Evolutionary conservation across 1,139 yeast species (phyloP).

Genomic region (Starmera stellimalicola): DNA sequence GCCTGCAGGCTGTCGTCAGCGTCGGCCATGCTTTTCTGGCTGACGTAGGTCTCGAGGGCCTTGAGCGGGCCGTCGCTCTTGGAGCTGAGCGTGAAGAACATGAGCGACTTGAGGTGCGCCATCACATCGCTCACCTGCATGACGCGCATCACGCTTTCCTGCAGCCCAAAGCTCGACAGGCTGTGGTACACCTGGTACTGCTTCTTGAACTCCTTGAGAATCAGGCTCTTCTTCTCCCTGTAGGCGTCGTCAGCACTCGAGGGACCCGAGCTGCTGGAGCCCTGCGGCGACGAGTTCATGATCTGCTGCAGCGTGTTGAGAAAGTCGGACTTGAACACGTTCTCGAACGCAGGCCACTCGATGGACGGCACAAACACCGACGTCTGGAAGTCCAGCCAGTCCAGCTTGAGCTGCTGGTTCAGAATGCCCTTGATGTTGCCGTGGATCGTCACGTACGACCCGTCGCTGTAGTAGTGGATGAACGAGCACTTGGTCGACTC

Average conservation of each 20-base stretch:
- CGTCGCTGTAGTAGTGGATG: slow-evolving; percentile 54
- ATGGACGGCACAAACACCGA: slow-evolving; percentile 35
- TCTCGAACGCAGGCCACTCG: slow-evolving; percentile 31
- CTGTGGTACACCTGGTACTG: slow-evolving; percentile 30
- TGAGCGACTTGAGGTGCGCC: slow-evolving; percentile 56
- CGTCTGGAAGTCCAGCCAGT: slow-evolving; percentile 59
- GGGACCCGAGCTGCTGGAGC: neutral
- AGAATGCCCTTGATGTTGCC: slow-evolving; percentile 55
- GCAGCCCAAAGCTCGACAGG: slow-evolving; percentile 50
- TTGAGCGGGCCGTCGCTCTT: slow-evolving; percentile 46
- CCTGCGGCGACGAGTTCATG: slow-evolving; percentile 1
- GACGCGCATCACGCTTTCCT: slow-evolving; percentile 53
- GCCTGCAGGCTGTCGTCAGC: too few species aligned
- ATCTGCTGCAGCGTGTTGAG: neutral
- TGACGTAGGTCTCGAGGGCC: slow-evolving; percentile 46
- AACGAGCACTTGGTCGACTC: slow-evolving; percentile 49
- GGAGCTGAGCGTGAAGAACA: slow-evolving; percentile 41
- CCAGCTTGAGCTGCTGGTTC: slow-evolving; percentile 54
- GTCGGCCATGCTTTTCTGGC: too few species aligned
- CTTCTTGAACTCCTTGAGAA: slow-evolving; percentile 22
- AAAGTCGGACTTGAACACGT: slow-evolving; percentile 6
- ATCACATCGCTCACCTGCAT: slow-evolving; percentile 72
- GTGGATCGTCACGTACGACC: slow-evolving; percentile 51
- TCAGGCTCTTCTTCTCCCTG: slow-evolving; percentile 21
- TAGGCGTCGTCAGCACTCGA: slow-evolving; percentile 2